Evolutionary conservation across 257 asterid species (phyloP), one percentile per base, ranked within the genome.

Genomic region (Gynochthodes officinalis): DNA sequence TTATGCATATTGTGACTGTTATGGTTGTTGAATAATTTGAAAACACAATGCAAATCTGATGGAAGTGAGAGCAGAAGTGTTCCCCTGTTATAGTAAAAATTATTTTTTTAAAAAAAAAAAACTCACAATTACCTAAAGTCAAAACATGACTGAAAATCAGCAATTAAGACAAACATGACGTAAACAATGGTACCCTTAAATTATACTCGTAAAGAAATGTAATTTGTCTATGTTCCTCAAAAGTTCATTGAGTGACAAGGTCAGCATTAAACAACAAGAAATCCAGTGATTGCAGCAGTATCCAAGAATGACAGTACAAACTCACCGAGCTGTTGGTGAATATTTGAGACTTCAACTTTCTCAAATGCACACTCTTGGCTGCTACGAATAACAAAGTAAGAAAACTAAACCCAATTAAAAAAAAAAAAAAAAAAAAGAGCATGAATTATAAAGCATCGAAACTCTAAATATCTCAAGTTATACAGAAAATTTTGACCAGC

Each of bases 301-400:
- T 46, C 0, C 27, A 1, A 67, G 57, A 67, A 30, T 27, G 7
- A 49, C 16, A 54, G 33, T n/a, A 70, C 68, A 64, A 85, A 87
- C 99, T 89, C 78, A 94, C 99, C 74, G 99, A 87, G 75, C 99
- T 91, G 78, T 94, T 94, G 54, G 97, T 88, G 78, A 94, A 94
- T 79, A 94, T 87, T 86, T 88, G 96, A 0, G 96, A 76, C 79
- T 94, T 94, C 85, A 87, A 83, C 89, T 86, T 94, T 71, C 99
- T 86, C 86, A 94, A 58, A 68, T 80, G 66, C 64, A 57, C 19
- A 77, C 97, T 88, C 83, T 77, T 86, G 48, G 89, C 99, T 80
- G 95, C 85, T 35, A 54, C 32, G 55, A 68, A 46, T 48, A 52
- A 33, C n/a, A 69, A 35, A 67, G 32, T 32, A 57, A 44, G 14